Evolutionary conservation across 1,139 yeast genomes (phyloP).

Genomic region (Dujonia santamariae): DNA sequence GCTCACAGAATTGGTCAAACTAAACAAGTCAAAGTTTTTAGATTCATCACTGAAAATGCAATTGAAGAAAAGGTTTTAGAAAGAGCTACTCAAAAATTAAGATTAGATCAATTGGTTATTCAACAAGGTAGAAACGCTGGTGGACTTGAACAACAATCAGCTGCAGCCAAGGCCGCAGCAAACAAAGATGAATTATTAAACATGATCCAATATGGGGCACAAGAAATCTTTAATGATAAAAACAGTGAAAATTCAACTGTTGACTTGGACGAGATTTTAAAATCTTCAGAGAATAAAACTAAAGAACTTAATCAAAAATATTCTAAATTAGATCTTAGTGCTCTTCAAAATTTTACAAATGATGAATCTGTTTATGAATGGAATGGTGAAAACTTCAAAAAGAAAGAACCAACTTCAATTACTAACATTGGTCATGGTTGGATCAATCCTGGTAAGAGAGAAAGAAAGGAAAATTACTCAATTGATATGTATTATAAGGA

Average conservation of each 20-base stretch:
- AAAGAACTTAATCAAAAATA: conserved; percentile 60
- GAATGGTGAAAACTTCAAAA: conserved; percentile 81
- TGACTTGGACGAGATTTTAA: conserved; percentile 61
- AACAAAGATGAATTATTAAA: conserved; percentile 82
- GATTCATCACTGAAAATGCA: conserved; percentile 94
- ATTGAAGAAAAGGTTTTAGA: conserved; percentile 95
- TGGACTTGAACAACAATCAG: conserved; percentile 18
- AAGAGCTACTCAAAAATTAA: conserved; percentile 89
- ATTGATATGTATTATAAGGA: conserved; percentile 79
- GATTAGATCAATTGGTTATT: conserved; percentile 91
- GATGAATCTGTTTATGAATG: conserved; percentile 76
- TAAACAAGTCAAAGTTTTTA: conserved; percentile 86
- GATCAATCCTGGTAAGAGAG: conserved; percentile 77
- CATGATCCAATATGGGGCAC: conserved; percentile 97
- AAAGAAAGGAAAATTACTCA: conserved; percentile 73
- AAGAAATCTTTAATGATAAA: conserved; percentile 18
- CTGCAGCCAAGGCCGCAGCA: conserved; percentile 39
- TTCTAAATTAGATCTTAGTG: conserved; percentile 67
- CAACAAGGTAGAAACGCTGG: conserved; percentile 75
- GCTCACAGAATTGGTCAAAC: conserved; percentile 98
- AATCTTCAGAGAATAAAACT: conserved; percentile 63
- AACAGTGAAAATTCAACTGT: conserved; percentile 40
- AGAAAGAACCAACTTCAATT: conserved; percentile 48
- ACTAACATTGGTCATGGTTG: conserved; percentile 49
- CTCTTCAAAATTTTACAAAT: conserved; percentile 66